A percentile compares a stretch with the other conserved stretches of the same genome.
These are phyloP conservation scores for Syzygium oleosum DNA, from an alignment of 345 rosid genomes.

Conservation along the genomic window DNA sequence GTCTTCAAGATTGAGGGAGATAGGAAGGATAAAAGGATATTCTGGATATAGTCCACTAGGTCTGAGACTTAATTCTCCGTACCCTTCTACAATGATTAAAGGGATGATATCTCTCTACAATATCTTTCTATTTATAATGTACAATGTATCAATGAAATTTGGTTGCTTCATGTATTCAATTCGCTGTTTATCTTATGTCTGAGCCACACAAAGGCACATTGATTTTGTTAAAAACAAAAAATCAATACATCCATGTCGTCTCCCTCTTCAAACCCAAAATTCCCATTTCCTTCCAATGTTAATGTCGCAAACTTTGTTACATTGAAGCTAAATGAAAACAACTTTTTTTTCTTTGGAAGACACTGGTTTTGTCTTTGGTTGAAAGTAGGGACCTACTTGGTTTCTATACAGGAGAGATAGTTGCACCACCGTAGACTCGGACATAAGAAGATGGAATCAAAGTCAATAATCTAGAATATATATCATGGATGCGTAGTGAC, in stretches of 20 bases:
- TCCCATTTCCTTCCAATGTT: neutral
- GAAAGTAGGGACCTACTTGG: accelerated
- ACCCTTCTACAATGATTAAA: neutral
- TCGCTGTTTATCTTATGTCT: neutral
- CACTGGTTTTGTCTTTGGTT: neutral
- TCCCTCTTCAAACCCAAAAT: neutral
- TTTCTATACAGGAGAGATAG: neutral
- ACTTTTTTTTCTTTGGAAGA: neutral
- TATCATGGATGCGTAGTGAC: neutral
- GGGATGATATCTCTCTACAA: neutral
- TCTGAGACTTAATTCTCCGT: too few relatives aligned
- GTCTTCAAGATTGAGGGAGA: too few relatives aligned
- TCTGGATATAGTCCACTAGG: too few relatives aligned
- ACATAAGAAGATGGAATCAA: accelerated
- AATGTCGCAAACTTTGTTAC: too few relatives aligned
- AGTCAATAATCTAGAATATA: neutral
- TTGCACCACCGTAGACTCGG: accelerated
- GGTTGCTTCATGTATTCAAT: neutral
- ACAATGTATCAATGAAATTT: neutral
- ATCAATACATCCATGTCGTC: neutral
- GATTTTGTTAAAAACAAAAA: neutral
- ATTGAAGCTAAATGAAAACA: neutral
- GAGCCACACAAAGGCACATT: neutral
- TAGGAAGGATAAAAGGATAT: too few relatives aligned
- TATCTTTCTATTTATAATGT: neutral